These are phyloP conservation scores for Jatropha multifida DNA, from an alignment of 441 rosid genomes.

Conservation along the genomic window DNA sequence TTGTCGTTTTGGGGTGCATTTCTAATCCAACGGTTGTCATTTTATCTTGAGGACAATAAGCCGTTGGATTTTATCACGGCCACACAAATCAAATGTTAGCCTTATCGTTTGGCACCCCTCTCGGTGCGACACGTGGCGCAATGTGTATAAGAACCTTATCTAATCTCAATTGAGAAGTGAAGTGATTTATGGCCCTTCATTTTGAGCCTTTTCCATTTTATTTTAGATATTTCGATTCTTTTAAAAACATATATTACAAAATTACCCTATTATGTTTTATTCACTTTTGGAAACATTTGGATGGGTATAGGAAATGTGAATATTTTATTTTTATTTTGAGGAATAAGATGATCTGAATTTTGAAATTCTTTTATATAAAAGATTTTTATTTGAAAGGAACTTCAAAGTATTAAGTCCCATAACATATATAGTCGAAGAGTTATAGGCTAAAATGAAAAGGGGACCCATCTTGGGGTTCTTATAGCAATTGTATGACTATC, in stretches of 20 bases:
- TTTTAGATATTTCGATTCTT: background rate
- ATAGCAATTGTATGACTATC: background rate
- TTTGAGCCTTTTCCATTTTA: background rate
- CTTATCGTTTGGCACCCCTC: constrained; percentile 13
- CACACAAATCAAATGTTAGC: background rate
- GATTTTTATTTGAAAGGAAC: too few relatives aligned
- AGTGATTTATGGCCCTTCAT: constrained; percentile 18
- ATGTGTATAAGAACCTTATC: constrained; percentile 2
- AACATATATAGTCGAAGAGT: background rate
- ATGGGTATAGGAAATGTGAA: background rate
- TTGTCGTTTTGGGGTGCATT: background rate
- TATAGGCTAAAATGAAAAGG: constrained; percentile 1
- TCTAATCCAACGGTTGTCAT: constrained; percentile 9
- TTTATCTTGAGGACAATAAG: background rate
- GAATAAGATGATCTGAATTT: background rate
- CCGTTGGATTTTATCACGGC: constrained; percentile 5
- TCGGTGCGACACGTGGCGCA: background rate
- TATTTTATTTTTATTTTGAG: background rate
- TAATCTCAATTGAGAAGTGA: background rate
- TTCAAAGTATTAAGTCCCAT: background rate
- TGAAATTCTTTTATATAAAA: too few relatives aligned
- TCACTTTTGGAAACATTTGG: background rate
- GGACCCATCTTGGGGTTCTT: background rate
- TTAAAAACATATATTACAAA: background rate
- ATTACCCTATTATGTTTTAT: background rate